These are phyloP conservation scores for Cladophialophora immunda DNA, from an alignment of 2,329 filamentous ascomycete genomes.

Conservation along the genomic window DNA sequence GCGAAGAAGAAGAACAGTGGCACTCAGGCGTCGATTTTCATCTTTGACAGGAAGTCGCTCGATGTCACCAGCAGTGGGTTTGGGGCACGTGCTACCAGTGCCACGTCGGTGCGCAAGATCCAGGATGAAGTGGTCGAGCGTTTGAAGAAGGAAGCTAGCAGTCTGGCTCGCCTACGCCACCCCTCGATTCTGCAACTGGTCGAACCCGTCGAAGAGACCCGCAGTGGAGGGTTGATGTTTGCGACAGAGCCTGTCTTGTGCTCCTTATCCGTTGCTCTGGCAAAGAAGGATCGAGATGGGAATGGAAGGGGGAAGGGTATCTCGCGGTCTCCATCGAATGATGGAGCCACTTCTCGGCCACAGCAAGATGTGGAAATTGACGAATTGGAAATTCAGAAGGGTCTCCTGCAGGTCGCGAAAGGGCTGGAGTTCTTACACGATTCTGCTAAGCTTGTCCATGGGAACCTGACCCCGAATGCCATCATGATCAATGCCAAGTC, in stretches of 20 bases:
- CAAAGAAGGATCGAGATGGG: conserved; percentile 91
- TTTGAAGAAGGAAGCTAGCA: conserved; percentile 89
- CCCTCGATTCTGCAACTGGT: conserved; percentile 91
- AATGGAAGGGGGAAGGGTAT: conserved; percentile 23
- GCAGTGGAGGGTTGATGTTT: conserved; percentile 91
- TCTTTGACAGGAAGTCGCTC: conserved; percentile 89
- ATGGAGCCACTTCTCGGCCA: conserved; percentile 70
- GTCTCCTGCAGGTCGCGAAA: conserved; percentile 89
- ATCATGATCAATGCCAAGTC: conserved; percentile 96
- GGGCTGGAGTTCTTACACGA: conserved; percentile 95
- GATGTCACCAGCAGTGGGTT: conserved; percentile 71
- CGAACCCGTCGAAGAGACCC: conserved; percentile 93
- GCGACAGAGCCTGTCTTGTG: conserved; percentile 91
- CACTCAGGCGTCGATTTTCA: conserved; percentile 87
- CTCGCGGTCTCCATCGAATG: conserved; percentile 57
- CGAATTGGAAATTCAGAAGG: conserved; percentile 97
- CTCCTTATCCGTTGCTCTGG: conserved; percentile 81
- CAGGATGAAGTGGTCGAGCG: conserved; percentile 91
- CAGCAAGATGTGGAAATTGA: conserved; percentile 90
- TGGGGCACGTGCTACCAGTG: conserved; percentile 64
- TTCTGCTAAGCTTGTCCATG: conserved; percentile 91
- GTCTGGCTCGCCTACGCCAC: conserved; percentile 85
- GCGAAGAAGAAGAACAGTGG: conserved; percentile 95
- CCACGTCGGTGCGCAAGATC: conserved; percentile 76
- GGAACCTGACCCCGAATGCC: conserved; percentile 91